phyloP scores from a whole-genome alignment of 495 filamentous ascomycete species.

The Bacidia rubella region DNA sequence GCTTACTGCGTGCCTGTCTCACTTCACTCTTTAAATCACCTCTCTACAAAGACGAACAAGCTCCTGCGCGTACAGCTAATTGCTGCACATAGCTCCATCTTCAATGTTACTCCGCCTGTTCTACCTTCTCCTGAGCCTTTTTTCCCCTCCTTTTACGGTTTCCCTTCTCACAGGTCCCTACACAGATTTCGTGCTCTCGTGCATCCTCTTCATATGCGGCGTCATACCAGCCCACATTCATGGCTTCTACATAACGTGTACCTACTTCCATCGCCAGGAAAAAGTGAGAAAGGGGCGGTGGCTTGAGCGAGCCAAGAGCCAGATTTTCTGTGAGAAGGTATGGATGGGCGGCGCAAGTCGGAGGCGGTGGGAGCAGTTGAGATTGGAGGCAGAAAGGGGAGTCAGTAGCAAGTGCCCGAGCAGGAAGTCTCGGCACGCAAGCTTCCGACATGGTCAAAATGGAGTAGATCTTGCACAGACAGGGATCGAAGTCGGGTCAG shows the following conservation, averaged over 20 bases:
- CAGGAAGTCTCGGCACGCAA: too few relatives aligned
- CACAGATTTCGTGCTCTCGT: constrained; percentile 24
- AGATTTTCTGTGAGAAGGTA: constrained; percentile 19
- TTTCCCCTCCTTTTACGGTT: constrained; percentile 12
- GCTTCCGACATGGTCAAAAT: not conserved
- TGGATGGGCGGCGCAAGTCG: constrained; percentile 20
- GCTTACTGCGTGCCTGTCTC: too few relatives aligned
- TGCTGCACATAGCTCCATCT: not conserved
- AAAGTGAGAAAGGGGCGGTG: constrained; percentile 22
- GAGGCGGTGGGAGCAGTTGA: constrained; percentile 12
- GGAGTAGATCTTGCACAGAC: too few relatives aligned
- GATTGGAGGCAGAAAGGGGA: constrained; percentile 6
- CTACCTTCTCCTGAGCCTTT: constrained; percentile 15
- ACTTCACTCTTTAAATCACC: too few relatives aligned
- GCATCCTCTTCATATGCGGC: constrained; percentile 26
- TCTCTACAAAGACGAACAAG: too few relatives aligned
- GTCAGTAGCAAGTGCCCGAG: too few relatives aligned
- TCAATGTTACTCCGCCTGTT: constrained; percentile 15
- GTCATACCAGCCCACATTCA: constrained; percentile 29
- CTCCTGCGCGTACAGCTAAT: too few relatives aligned
- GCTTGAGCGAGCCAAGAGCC: constrained; percentile 14
- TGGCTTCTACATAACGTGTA: constrained; percentile 28
- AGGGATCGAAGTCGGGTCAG: too few relatives aligned
- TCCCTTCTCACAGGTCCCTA: constrained; percentile 20
- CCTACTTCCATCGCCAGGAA: constrained; percentile 24